Evolutionary conservation across 352 stramenopile species (phyloP).

Genomic region (Phytopythium kandeliae): DNA sequence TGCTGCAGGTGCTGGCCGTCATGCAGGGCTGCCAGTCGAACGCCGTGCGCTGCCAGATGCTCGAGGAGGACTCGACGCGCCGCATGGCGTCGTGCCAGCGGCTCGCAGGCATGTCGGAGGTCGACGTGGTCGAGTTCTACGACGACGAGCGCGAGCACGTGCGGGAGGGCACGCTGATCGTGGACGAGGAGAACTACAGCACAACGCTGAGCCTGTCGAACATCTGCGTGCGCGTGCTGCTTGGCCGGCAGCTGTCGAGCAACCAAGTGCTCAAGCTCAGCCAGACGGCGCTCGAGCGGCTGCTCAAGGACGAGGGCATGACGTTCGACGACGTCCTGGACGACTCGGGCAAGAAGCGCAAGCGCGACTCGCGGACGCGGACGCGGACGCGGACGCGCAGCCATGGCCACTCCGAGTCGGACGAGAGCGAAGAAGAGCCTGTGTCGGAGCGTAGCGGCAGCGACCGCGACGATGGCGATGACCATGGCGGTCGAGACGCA

Average conservation of each 20-base stretch:
- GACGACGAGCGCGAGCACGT: slow-evolving; percentile 83
- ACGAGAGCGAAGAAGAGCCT: slow-evolving; percentile 23
- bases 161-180: slow-evolving; percentile 82
- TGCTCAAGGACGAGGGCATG: slow-evolving; percentile 70
- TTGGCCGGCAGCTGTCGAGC: slow-evolving; percentile 66
- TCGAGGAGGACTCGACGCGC: slow-evolving; percentile 77
- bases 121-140: slow-evolving; percentile 82
- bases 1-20: slow-evolving; percentile 80
- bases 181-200: slow-evolving; percentile 80
- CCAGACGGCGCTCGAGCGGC: slow-evolving; percentile 74
- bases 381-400: slow-evolving; percentile 15
- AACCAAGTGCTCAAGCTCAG: slow-evolving; percentile 84
- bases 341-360: slow-evolving; percentile 10
- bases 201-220: slow-evolving; percentile 73
- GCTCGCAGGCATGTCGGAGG: slow-evolving; percentile 76
- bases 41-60: slow-evolving; percentile 76
- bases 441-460: slow-evolving; percentile 1
- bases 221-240: slow-evolving; percentile 75
- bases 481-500: slow-evolving; percentile 13
- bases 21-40: slow-evolving; percentile 83
- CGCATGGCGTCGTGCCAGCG: slow-evolving; percentile 71
- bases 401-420: slow-evolving; percentile 10
- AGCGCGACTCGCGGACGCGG: slow-evolving; percentile 11
- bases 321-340: slow-evolving; percentile 53
- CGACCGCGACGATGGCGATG: slow-evolving; percentile 3